A percentile compares a stretch with the other conserved stretches of the same genome.
phyloP scores from a whole-genome alignment of 1,139 yeast species.

The Pichiaceae sp. region DNA sequence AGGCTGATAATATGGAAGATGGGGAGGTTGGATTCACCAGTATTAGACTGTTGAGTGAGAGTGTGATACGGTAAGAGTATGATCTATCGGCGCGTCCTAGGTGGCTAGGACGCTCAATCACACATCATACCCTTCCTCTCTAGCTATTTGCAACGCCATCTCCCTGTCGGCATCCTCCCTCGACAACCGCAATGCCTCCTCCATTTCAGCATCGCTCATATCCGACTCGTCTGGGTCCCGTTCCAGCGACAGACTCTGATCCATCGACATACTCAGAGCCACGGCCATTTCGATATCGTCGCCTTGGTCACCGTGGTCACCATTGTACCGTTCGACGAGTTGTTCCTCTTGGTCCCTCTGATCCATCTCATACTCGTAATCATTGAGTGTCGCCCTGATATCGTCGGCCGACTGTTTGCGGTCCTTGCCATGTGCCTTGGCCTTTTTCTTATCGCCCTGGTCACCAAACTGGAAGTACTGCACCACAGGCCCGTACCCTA shows the following conservation, averaged over 20 bases:
- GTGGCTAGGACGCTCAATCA: too few species aligned
- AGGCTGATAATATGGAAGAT: constrained; percentile 11
- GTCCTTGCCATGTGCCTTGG: constrained; percentile 4
- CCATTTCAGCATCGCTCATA: constrained; percentile 12
- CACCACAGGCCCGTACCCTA: constrained; percentile 46
- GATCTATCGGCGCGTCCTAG: too few species aligned
- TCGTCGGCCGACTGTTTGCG: constrained; percentile 10
- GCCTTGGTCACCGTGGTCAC: constrained; percentile 29
- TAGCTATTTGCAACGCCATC: constrained; percentile 8
- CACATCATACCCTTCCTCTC: constrained; percentile 1
- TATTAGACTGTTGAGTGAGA: constrained; percentile 21
- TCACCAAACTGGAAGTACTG: constrained; percentile 62
- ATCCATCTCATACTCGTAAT: constrained; percentile 33
- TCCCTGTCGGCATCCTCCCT: constrained; percentile 6
- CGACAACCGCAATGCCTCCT: constrained; percentile 19
- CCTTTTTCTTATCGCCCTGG: constrained; percentile 24
- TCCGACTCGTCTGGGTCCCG: constrained; percentile 21
- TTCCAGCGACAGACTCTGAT: constrained; percentile 1
- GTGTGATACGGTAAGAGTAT: constrained; percentile 21
- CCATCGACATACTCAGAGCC: constrained; percentile 39
- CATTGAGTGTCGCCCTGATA: constrained; percentile 21
- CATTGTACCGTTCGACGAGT: constrained; percentile 37
- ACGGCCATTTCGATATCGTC: constrained; percentile 45
- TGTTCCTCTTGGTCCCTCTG: constrained; percentile 25
- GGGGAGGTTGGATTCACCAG: constrained; percentile 23